Percentiles rank a stretch among this genome's conserved stretches.
Evolutionary conservation across 441 rosid genomes (phyloP).

Genomic region (Pelargonium myrrhifolium): DNA sequence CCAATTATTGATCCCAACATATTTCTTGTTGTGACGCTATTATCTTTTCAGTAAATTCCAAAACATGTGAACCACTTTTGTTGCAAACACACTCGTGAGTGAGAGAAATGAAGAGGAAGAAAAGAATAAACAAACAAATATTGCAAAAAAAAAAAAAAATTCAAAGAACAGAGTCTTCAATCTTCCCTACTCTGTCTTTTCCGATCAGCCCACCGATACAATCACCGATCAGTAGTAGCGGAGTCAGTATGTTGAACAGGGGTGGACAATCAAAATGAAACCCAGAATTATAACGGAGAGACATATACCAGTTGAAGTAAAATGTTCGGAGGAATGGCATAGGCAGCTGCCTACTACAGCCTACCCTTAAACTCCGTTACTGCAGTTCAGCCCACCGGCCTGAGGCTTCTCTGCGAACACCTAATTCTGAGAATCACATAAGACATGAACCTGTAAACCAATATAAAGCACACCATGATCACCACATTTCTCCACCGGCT

Average conservation of each 20-base stretch:
- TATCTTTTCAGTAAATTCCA: neutral
- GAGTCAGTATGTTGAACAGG: no score
- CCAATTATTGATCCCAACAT: neutral
- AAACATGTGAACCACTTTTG: neutral
- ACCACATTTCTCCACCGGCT: constrained; percentile 68
- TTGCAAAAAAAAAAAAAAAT: no score
- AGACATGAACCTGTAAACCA: constrained; percentile 69
- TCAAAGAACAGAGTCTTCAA: neutral
- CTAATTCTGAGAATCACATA: constrained; percentile 65
- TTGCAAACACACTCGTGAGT: neutral
- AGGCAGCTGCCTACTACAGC: no score
- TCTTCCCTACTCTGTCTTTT: neutral
- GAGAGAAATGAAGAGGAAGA: neutral
- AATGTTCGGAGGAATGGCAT: no score
- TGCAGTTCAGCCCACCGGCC: neutral
- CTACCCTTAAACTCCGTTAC: no score
- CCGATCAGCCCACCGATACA: neutral
- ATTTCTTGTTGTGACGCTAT: neutral
- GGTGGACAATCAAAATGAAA: no score
- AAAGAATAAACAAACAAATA: no score
- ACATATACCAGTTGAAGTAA: no score
- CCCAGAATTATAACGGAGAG: no score
- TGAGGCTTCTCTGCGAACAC: constrained; percentile 52
- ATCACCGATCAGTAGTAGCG: no score
- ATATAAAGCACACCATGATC: constrained; percentile 65